Base-by-base conservation (phyloP, 257 asterid genomes). In the Eustoma russellianum region DNA sequence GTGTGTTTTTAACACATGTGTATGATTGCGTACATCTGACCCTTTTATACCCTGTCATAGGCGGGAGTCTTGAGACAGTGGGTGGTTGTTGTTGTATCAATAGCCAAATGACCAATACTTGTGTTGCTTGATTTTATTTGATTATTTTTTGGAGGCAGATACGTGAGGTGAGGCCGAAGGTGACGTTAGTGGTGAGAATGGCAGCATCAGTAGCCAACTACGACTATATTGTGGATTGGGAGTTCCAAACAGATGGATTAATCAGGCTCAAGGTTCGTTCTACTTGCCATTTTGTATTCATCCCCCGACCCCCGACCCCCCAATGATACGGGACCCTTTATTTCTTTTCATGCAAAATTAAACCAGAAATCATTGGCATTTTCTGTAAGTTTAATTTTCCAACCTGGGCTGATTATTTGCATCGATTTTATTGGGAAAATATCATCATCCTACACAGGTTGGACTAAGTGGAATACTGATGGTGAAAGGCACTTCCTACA, bases 161-260 rank as follows among this genome's bases (percentile, higher is more conserved):
- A 17, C 63, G 92, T n/a, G 98, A 91, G 72, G 94, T 51, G 46
- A 74, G 98, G 74, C 95, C 98, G 46, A 87, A 91, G 65, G 95
- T 91, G 86, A 82, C 98, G 0, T 57, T 91, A 47, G 95, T 91
- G 82, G 98, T 76, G 41, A 64, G 98, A 61, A 91, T 87, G 96
- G 96, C 92, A 10, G 96, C 96, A 7, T 91, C 98, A 6, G 95
- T 91, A 3, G 98, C 94, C 4, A 91, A 91, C 76, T 91, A 91
- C 19, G 98, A 91, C 35, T 91, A 91, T 60, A 91, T 91, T 16
- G 81, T 87, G 19, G 98, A 91, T 57, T 91, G 98, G 98, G 98
- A 82, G 66, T 91, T 91, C 60, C 98, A 91, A 66, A 80, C 89
- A 0, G 98, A 91, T 67, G 98, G 98, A 33, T 79, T 91, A 10